phyloP scores from a whole-genome alignment of 2,329 filamentous ascomycete genomes.

The Onygena corvina region DNA sequence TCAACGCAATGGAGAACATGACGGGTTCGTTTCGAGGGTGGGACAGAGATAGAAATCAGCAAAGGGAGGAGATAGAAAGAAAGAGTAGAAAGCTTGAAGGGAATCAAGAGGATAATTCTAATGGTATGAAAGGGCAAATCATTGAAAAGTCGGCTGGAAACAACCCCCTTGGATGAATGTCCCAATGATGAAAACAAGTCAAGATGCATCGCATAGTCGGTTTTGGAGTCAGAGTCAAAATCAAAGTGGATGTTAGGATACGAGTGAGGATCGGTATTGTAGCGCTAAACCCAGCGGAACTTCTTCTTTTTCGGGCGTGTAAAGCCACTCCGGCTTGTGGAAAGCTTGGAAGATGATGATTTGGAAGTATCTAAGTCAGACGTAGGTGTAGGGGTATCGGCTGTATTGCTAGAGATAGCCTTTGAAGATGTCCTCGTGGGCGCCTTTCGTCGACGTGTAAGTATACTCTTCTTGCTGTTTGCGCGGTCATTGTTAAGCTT shows the following conservation, averaged over 20 bases:
- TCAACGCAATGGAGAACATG: background rate
- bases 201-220: background rate
- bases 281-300: conserved; percentile 17
- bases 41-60: background rate
- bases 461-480: background rate
- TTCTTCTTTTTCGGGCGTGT: background rate
- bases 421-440: background rate
- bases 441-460: background rate
- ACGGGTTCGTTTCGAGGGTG: background rate
- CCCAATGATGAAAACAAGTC: conserved; percentile 2
- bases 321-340: background rate
- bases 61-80: background rate
- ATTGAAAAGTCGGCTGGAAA: background rate
- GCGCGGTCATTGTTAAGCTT: background rate
- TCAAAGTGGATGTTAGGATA: background rate
- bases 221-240: background rate
- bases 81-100: background rate
- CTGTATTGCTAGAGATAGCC: background rate
- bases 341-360: conserved; percentile 15
- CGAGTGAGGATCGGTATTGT: conserved; percentile 14
- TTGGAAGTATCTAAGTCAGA: background rate
- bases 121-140: background rate
- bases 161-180: background rate
- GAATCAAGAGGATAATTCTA: background rate
- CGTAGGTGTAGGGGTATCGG: background rate